Evolutionary conservation across 2,329 filamentous ascomycete genomes (phyloP).

Genomic region (Lasiodiplodia sp.): DNA sequence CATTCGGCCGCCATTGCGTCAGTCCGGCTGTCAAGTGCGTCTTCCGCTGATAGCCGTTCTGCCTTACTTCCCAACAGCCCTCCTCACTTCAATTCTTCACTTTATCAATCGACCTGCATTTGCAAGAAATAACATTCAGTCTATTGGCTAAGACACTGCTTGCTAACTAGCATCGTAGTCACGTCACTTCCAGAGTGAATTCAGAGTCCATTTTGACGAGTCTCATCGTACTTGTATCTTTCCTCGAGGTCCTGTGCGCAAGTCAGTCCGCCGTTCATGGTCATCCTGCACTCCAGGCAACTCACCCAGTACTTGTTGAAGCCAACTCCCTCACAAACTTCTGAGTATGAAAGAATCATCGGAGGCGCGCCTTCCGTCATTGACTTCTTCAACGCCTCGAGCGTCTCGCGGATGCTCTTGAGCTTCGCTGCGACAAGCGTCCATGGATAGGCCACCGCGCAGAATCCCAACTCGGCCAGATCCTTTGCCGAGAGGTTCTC

Average conservation of each 20-base stretch:
- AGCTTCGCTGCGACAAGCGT: constrained; percentile 55
- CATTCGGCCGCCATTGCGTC: constrained; percentile 15
- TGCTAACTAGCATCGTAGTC: not conserved
- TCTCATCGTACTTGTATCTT: constrained; percentile 35
- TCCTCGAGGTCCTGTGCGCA: constrained; percentile 45
- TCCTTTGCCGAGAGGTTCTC: constrained; percentile 52
- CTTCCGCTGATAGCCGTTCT: not conserved
- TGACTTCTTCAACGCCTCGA: constrained; percentile 52
- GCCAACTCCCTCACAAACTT: constrained; percentile 53
- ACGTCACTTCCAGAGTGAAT: no score
- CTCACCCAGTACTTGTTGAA: constrained; percentile 46
- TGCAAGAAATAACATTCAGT: not conserved
- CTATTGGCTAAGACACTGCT: not conserved
- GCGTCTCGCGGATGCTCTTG: constrained; percentile 48
- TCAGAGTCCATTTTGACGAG: not conserved
- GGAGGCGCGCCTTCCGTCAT: constrained; percentile 53
- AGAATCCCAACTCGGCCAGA: constrained; percentile 50
- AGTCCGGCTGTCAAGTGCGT: not conserved
- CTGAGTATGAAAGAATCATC: constrained; percentile 52
- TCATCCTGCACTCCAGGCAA: not conserved
- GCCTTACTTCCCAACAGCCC: not conserved
- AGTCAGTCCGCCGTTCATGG: not conserved
- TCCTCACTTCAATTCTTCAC: not conserved
- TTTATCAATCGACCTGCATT: not conserved
- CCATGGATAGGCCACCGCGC: constrained; percentile 55